Evolutionary conservation across 306 rosid genomes (phyloP).

Genomic region (Boehmeria nivea): DNA sequence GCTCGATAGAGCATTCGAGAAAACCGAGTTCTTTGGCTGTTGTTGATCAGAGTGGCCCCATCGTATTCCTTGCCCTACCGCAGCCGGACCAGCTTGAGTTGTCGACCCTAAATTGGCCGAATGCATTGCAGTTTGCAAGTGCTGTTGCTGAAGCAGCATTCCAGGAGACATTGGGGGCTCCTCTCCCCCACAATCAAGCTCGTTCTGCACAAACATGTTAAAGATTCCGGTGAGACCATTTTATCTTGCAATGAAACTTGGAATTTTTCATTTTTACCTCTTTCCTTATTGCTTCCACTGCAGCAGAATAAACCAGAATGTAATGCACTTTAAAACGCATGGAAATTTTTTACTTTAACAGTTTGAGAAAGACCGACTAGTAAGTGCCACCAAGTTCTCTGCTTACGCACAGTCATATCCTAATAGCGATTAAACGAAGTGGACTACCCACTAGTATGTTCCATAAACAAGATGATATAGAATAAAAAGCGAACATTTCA

Average conservation of each 20-base stretch:
- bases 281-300: too few relatives aligned
- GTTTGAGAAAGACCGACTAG: too few relatives aligned
- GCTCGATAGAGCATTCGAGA: conserved; percentile 78
- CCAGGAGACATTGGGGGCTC: conserved; percentile 78
- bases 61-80: conserved; percentile 54
- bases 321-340: too few relatives aligned
- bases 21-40: conserved; percentile 70
- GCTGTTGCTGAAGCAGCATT: conserved; percentile 50
- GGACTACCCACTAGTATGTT: too few relatives aligned
- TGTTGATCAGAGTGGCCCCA: conserved; percentile 52
- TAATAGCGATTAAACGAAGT: too few relatives aligned
- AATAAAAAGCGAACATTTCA: too few relatives aligned
- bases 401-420: too few relatives aligned
- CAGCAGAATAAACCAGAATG: too few relatives aligned
- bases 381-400: too few relatives aligned
- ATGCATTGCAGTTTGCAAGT: conserved; percentile 47
- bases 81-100: conserved; percentile 44
- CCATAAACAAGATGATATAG: too few relatives aligned
- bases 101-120: conserved; percentile 45
- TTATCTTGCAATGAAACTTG: not conserved
- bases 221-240: not conserved
- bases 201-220: conserved; percentile 42
- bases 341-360: too few relatives aligned
- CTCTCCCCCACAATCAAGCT: conserved; percentile 70
- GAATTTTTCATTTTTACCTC: not conserved